phyloP scores from a whole-genome alignment of 2,329 filamentous ascomycete genomes.

The Cordyceps cicadae region DNA sequence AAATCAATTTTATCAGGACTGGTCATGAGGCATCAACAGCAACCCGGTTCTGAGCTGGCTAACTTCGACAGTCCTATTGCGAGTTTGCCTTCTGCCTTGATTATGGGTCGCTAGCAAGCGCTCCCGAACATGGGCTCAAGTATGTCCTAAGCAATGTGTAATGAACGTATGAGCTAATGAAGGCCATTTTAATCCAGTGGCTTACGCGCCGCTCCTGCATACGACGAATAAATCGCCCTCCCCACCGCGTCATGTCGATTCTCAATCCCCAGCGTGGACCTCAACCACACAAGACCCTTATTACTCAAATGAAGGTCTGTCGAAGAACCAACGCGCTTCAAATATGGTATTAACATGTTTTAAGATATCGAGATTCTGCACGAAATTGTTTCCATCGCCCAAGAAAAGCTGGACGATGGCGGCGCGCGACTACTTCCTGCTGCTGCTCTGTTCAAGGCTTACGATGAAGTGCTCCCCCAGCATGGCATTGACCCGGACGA shows the following conservation, averaged over 20 bases:
- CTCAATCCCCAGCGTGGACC: constrained; percentile 7
- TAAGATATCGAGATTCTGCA: constrained; percentile 68
- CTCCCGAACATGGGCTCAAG: constrained; percentile 20
- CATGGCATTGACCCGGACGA: constrained; percentile 63
- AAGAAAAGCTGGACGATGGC: constrained; percentile 50
- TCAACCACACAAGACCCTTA: constrained; percentile 28
- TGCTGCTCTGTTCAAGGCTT: constrained; percentile 71
- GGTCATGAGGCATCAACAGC: background rate
- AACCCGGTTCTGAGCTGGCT: background rate
- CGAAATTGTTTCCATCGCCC: constrained; percentile 64
- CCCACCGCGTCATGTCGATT: background rate
- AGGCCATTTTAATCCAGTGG: constrained; percentile 5
- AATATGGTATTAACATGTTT: constrained; percentile 1
- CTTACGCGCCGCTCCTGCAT: constrained; percentile 9
- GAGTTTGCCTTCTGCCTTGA: constrained; percentile 12
- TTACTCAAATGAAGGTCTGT: constrained; percentile 54
- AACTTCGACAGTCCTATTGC: background rate
- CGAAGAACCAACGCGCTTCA: background rate
- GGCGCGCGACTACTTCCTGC: constrained; percentile 60
- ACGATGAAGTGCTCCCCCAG: constrained; percentile 65
- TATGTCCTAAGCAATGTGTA: constrained; percentile 12
- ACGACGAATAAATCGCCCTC: background rate
- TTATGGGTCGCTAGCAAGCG: constrained; percentile 28
- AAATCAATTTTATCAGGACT: background rate
- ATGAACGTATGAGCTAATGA: background rate